phyloP scores from a whole-genome alignment of 169 alveolate genomes.

The Plasmodium ovale region DNA sequence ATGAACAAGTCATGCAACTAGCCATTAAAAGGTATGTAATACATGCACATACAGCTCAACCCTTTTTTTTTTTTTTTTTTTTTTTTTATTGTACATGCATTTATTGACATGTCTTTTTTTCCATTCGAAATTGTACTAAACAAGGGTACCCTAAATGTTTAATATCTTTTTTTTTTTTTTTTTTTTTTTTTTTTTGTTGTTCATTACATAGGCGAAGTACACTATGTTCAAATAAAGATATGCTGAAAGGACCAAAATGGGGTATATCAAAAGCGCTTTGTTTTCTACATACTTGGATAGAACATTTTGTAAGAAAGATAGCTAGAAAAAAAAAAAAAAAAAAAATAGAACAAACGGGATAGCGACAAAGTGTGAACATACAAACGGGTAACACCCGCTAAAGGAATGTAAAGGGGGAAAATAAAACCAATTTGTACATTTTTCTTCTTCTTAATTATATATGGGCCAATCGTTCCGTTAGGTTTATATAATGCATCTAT shows the following conservation, averaged over 20 bases:
- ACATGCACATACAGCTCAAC: no score
- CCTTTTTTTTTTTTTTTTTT: no score
- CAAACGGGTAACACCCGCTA: not conserved
- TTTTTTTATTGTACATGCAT: not conserved
- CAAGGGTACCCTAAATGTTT: not conserved
- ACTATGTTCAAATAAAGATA: conserved; percentile 12
- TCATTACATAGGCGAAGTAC: conserved; percentile 46
- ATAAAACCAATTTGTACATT: conserved; percentile 7
- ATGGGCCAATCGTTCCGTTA: conserved; percentile 49
- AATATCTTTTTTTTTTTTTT: not conserved
- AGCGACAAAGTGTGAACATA: not conserved
- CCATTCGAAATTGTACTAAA: not conserved
- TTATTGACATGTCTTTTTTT: not conserved
- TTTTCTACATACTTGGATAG: not conserved
- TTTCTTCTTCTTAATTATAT: conserved; percentile 35
- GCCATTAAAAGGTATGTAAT: not conserved
- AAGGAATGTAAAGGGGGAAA: not conserved
- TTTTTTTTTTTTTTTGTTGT: no score
- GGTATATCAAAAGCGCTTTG: conserved; percentile 34
- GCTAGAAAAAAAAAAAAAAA: conserved; percentile 2
- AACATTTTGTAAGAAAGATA: conserved; percentile 12
- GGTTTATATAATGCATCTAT: conserved; percentile 23
- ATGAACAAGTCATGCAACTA: conserved; percentile 1
- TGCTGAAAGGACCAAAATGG: conserved; percentile 8
- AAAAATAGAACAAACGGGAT: not conserved